A percentile compares a stretch with the other conserved stretches of the same genome.
Conservation (phyloP, 441 rosid genomes). For the Erysimum pusillum region DNA sequence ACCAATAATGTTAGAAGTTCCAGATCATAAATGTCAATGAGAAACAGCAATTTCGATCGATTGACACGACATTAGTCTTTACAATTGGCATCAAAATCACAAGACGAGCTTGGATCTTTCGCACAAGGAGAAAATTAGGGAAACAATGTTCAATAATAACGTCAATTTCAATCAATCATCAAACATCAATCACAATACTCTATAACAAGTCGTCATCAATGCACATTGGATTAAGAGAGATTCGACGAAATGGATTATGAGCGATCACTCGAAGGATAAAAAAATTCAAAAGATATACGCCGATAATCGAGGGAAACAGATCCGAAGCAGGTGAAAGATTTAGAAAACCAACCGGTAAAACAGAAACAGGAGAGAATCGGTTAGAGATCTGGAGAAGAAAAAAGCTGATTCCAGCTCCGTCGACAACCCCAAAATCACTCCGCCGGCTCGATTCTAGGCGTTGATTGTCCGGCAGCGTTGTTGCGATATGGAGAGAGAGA, state of each 20-base stretch:
- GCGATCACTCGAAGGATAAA: neutral
- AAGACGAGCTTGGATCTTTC: neutral
- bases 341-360: constrained; percentile 37
- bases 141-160: neutral
- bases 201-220: constrained; percentile 4
- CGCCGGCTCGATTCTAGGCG: constrained; percentile 7
- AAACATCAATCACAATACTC: neutral
- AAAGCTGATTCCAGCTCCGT: constrained; percentile 43
- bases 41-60: neutral
- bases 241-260: neutral
- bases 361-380: constrained; percentile 34
- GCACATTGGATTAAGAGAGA: constrained; percentile 12
- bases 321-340: constrained; percentile 19
- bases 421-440: neutral
- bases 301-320: constrained; percentile 15
- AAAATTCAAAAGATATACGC: neutral
- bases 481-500: neutral
- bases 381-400: constrained; percentile 27
- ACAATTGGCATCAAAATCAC: neutral
- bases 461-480: neutral
- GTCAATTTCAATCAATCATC: constrained; percentile 20
- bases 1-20: neutral
- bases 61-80: neutral
- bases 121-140: neutral
- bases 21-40: neutral